Conservation (phyloP, 495 filamentous ascomycete genomes). For the Aspergillus incahuasiensis region DNA sequence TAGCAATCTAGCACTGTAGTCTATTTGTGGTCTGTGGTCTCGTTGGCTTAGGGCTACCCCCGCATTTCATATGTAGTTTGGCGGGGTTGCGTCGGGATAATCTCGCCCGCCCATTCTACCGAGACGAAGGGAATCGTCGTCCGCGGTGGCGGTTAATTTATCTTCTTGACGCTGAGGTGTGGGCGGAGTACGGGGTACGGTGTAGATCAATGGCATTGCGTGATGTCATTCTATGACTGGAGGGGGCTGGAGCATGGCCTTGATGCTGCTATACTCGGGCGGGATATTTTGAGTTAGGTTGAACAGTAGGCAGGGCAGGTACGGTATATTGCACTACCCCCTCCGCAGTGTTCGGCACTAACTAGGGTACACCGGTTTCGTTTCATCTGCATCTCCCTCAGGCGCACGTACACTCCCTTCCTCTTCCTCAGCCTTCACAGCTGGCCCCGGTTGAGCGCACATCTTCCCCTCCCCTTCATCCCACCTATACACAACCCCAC, state of each 20-base stretch:
- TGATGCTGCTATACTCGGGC: too few relatives aligned
- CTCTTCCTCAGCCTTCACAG: not conserved
- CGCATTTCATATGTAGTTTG: not conserved
- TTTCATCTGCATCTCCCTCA: not conserved
- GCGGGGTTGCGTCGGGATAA: constrained; percentile 1
- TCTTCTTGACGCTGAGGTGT: not conserved
- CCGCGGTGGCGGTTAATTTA: not conserved
- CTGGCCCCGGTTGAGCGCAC: constrained; percentile 25
- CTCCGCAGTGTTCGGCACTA: too few relatives aligned
- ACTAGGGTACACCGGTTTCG: not conserved
- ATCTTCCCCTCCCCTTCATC: constrained; percentile 50
- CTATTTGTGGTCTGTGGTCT: too few relatives aligned
- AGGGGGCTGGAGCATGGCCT: too few relatives aligned
- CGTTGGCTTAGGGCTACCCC: not conserved
- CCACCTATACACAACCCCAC: constrained; percentile 59
- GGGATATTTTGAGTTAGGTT: too few relatives aligned
- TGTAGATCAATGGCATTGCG: too few relatives aligned
- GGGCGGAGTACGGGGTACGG: too few relatives aligned
- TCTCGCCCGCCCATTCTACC: not conserved
- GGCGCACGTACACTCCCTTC: not conserved
- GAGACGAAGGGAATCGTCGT: not conserved
- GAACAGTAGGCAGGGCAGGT: too few relatives aligned
- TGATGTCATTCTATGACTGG: too few relatives aligned
- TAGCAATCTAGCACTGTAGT: too few relatives aligned
- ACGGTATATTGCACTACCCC: too few relatives aligned